Evolutionary conservation across 345 rosid species (phyloP).

Genomic region (Hibiscus trionum): DNA sequence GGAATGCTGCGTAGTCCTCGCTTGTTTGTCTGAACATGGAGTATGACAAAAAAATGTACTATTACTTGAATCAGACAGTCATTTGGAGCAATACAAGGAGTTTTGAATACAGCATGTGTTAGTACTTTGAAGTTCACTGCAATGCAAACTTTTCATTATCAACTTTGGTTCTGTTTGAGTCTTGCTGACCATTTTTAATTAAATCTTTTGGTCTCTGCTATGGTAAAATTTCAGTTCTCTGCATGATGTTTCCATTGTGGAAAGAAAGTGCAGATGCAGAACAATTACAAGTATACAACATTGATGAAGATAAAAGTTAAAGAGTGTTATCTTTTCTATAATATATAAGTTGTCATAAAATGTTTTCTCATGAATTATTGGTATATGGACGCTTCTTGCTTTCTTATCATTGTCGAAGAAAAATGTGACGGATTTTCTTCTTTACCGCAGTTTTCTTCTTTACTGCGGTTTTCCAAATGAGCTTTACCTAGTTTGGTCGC

Average conservation of each 20-base stretch:
- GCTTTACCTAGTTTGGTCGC: not conserved
- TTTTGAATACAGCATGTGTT: not conserved
- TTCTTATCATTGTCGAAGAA: not conserved
- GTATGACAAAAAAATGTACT: not conserved
- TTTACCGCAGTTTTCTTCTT: not conserved
- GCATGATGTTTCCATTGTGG: not conserved
- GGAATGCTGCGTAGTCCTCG: not conserved
- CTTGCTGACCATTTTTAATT: not conserved
- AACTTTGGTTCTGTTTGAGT: not conserved
- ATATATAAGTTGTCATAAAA: not conserved
- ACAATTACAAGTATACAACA: no score
- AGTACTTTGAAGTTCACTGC: not conserved
- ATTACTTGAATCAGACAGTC: not conserved
- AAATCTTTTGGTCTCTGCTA: not conserved
- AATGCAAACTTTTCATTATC: not conserved
- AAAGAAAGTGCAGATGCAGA: not conserved
- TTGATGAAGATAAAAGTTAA: not conserved
- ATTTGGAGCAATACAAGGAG: not conserved
- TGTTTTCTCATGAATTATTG: not conserved
- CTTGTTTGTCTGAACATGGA: not conserved
- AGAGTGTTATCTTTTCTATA: not conserved
- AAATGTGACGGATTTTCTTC: not conserved
- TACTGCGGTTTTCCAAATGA: not conserved
- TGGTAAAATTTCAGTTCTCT: not conserved
- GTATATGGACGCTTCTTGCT: not conserved